Evolutionary conservation across 768 basidiomycete species (phyloP), one percentile per base, ranked within the genome.

Genomic region (Russula sp.): DNA sequence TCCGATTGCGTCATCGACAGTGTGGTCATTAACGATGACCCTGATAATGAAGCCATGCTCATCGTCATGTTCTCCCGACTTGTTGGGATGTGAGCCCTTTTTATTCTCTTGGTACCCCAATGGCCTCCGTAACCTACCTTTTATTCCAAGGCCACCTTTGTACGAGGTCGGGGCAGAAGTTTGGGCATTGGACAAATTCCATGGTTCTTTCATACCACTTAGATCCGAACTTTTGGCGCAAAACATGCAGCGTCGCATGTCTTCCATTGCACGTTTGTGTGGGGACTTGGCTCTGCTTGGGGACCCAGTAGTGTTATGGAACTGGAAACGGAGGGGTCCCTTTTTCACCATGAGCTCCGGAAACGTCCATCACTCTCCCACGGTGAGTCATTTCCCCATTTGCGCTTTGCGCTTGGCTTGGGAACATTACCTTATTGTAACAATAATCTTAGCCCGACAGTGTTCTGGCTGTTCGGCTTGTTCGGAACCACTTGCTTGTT

Each of bases 111-210:
- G 34, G 18, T 38, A 16, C 35, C 18, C n/a, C 20, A n/a, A 25
- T 41, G 29, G 22, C 38, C 41, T 42, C 16, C 25, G 35, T 61
- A 48, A 48, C 41, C 25, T 11, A 52, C n/a, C 25, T 18, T 47
- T 18, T 2, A 52, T 11, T 52, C 25, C 14, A 53, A 50, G 63
- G 36, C 34, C 49, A 10, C 35, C 52, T 9, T 32, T 49, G 32
- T 61, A 16, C 20, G 54, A 66, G 45, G 56, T 64, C 29, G 61
- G 32, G n/a, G 55, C 65, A 34, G 65, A 65, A 45, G 66, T 67
- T 8, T 68, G 71, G 48, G 66, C 69, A 1, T 65, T 74, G 20
- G 74, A 75, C 55, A 70, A 61, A 34, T 75, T 74, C 61, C 72
- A 71, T 46, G 73, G 73, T 34, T 53, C 58, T 32, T 72, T 73